Evolutionary conservation across 202 grass and related monocot genomes (phyloP), one percentile per base, ranked within the genome.

Genomic region (Sporobolus alterniflorus): DNA sequence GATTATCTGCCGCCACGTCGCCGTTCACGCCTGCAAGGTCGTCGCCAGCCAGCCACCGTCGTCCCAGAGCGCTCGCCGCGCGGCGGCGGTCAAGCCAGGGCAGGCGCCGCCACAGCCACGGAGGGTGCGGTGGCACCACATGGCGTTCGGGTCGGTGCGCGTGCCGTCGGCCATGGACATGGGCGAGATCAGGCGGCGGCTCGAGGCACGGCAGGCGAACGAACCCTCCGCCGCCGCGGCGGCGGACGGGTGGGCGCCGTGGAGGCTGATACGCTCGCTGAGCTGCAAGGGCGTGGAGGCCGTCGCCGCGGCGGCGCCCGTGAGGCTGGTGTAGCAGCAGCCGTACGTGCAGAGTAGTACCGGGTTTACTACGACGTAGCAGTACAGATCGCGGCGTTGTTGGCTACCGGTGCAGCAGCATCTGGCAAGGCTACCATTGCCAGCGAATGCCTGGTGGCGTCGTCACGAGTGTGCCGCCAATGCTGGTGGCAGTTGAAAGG

Each of bases 231-330:
- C 36, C 20, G 75, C 73, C 41, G 68, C 52, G 26, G 29, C 29
- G 8, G 69, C 47, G 24, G 36, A 39, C 36, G 81, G 34, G 48
- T 75, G 81, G 67, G 76, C 81, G 64, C 87, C 88, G 6, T 93
- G 92, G 95, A 88, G 61, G 66, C 46, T 95, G 75, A 77, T 95
- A 44, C 81, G 90, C 41, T 98, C 90, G 10, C 84, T 98, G 12
- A 98, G 90, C 79, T 98, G 95, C 84, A 86, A 70, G 78, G 92
- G 86, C 69, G 28, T 97, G 43, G 94, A 92, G 81, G 91, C 85
- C 77, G 86, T 89, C 36, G 84, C 88, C 52, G 86, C 87, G 36
- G 84, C 88, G 28, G 83, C 85, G 57, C 90, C 93, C 8, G 82
- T 87, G 68, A 91, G 85, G 67, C 67, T 96, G 48, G 42, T 84